Base-by-base conservation (phyloP, 1,284 basidiomycete genomes). In the Neolentinus lepideus region DNA sequence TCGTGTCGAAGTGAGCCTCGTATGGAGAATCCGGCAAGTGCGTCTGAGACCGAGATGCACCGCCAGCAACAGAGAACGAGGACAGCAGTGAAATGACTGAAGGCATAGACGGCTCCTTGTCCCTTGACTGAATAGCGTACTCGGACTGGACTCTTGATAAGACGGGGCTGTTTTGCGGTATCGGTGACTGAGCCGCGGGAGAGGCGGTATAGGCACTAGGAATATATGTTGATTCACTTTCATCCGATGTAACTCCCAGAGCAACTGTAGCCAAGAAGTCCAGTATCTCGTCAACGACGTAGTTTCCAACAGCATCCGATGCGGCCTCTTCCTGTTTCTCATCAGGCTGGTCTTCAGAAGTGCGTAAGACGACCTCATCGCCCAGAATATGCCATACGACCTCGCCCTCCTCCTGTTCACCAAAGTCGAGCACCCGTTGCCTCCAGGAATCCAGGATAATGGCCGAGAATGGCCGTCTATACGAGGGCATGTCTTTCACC, bases 71-170 rank as follows among this genome's bases (percentile, higher is more conserved):
- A 0, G 85, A 74, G 16, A 89, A 68, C 0, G 83, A 82, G 1
- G 83, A 80, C 10, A 85, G 61, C 22, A 87, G 67, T 1, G 83
- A 84, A 75, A 85, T 85, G 53, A 85, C 79, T 10, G 77, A 81
- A 1, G 82, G 80, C 22, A 84, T 65, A 0, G 72, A 70, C 0
- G 77, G 69, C 38, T 80, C 78, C 59, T 71, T 76, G 47, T 76
- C 71, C 53, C 68, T 69, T 36, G 58, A 53, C 1, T 54, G 54
- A 1, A 36, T 60, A 22, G 73, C 71, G 51, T 73, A 73, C 12
- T 85, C 84, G 8, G 78, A 79, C 56, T 83, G 80, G 58, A 77
- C 74, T 55, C 83, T 72, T 0, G 84, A 80, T 25, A 81, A 61
- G 26, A 75, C 69, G 0, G 86, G 84, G 0, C 82, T 81, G 64